Conservation (phyloP, 352 stramenopile genomes). For the Phytophthora tentaculata region DNA sequence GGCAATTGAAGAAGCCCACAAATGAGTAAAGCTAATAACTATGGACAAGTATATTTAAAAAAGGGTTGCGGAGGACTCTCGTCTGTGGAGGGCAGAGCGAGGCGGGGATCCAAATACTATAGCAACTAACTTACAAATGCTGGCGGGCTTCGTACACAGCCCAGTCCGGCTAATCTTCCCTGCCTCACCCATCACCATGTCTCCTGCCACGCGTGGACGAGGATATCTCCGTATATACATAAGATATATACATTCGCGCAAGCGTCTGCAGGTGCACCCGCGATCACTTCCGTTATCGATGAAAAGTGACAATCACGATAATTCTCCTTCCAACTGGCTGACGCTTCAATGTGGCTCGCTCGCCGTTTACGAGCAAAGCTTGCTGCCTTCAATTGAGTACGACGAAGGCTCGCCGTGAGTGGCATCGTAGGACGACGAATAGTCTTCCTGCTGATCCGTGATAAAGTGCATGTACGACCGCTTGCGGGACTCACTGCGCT, state of each 20-base stretch:
- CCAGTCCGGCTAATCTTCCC: conserved; percentile 29
- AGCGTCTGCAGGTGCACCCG: conserved; percentile 24
- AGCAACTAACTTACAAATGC: conserved; percentile 54
- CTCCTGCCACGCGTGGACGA: conserved; percentile 13
- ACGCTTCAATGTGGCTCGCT: conserved; percentile 25
- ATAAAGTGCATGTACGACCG: conserved; percentile 84
- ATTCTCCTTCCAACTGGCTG: background rate
- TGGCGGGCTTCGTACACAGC: conserved; percentile 8
- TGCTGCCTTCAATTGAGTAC: conserved; percentile 80
- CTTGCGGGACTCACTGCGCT: conserved; percentile 53
- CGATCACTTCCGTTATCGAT: too few species aligned
- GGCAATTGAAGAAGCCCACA: conserved; percentile 14
- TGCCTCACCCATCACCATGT: conserved; percentile 13
- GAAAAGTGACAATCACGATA: conserved; percentile 9
- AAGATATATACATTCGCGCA: conserved; percentile 49
- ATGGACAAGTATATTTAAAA: conserved; percentile 36
- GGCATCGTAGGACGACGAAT: conserved; percentile 41
- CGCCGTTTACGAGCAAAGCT: conserved; percentile 71
- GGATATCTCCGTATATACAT: conserved; percentile 40
- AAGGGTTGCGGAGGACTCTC: conserved; percentile 3
- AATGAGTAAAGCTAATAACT: conserved; percentile 22
- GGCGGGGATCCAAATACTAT: conserved; percentile 43
- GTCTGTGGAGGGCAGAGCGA: background rate
- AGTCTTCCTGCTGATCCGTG: conserved; percentile 56
- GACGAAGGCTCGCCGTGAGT: conserved; percentile 42